Conservation (phyloP, 495 filamentous ascomycete species). For the Cercophora scortea region DNA sequence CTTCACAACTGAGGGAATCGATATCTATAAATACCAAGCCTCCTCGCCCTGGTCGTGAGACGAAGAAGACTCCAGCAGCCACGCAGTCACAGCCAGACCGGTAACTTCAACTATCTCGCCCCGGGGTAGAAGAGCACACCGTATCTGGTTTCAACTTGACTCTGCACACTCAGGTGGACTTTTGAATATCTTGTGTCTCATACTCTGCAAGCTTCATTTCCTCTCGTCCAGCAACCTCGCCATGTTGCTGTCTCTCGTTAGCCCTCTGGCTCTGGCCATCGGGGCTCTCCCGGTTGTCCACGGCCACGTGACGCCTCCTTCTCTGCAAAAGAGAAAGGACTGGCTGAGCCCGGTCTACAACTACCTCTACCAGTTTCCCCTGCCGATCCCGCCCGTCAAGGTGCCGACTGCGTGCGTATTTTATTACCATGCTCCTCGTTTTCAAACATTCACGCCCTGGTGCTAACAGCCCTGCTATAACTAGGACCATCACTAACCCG, state of each 20-base stretch:
- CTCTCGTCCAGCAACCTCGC: too few species aligned
- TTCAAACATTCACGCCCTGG: neutral
- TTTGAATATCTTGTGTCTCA: too few species aligned
- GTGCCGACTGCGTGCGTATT: constrained; percentile 25
- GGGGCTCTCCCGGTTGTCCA: neutral
- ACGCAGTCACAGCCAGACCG: too few species aligned
- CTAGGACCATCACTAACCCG: constrained; percentile 23
- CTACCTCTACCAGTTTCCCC: constrained; percentile 35
- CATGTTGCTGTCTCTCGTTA: neutral
- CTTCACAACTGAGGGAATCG: too few species aligned
- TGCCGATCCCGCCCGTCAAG: constrained; percentile 44
- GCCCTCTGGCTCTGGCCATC: neutral
- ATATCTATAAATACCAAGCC: too few species aligned
- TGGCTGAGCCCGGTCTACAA: constrained; percentile 27
- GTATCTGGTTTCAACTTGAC: too few species aligned
- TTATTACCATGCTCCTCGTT: constrained; percentile 3
- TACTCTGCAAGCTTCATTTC: too few species aligned
- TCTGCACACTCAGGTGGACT: too few species aligned
- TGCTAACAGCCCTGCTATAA: neutral
- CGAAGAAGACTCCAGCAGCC: too few species aligned
- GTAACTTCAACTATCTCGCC: too few species aligned
- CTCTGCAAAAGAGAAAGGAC: constrained; percentile 6
- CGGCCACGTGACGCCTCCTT: neutral
- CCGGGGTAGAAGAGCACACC: too few species aligned
- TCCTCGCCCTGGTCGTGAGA: too few species aligned